Conservation (phyloP, 2,329 filamentous ascomycete genomes). For the Didymella arachidicola region DNA sequence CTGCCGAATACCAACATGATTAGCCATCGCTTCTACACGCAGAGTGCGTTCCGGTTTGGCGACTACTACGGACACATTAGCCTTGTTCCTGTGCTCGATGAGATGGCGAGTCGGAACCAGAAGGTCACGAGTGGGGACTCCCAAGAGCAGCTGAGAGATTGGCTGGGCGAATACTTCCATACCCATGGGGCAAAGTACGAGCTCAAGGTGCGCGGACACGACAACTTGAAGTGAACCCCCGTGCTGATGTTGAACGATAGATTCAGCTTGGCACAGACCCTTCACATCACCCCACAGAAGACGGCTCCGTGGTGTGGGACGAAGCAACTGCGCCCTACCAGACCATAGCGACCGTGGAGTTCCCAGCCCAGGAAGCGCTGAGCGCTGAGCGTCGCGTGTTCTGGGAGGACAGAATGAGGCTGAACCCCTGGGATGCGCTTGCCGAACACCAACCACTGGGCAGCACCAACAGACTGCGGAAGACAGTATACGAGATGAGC, state of each 20-base stretch:
- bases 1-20: constrained; percentile 50
- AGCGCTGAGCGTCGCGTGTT: constrained; percentile 32
- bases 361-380: constrained; percentile 39
- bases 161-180: constrained; percentile 36
- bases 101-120: constrained; percentile 27
- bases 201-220: constrained; percentile 25
- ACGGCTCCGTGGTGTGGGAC: constrained; percentile 43
- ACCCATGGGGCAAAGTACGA: constrained; percentile 39
- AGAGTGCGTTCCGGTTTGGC: constrained; percentile 44
- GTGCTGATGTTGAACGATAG: neutral
- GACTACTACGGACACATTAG: constrained; percentile 41
- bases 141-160: constrained; percentile 35
- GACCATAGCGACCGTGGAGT: constrained; percentile 36
- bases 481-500: constrained; percentile 40
- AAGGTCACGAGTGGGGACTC: constrained; percentile 34
- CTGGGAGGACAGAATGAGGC: constrained; percentile 43
- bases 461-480: constrained; percentile 40
- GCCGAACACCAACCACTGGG: constrained; percentile 39
- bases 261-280: constrained; percentile 43
- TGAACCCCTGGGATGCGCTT: constrained; percentile 39
- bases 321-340: constrained; percentile 43
- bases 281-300: constrained; percentile 41
- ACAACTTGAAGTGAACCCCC: no score
- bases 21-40: constrained; percentile 41
- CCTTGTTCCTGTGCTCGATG: constrained; percentile 35